Base-by-base conservation (phyloP, 2,329 filamentous ascomycete genomes). In the Aureobasidium sp. region DNA sequence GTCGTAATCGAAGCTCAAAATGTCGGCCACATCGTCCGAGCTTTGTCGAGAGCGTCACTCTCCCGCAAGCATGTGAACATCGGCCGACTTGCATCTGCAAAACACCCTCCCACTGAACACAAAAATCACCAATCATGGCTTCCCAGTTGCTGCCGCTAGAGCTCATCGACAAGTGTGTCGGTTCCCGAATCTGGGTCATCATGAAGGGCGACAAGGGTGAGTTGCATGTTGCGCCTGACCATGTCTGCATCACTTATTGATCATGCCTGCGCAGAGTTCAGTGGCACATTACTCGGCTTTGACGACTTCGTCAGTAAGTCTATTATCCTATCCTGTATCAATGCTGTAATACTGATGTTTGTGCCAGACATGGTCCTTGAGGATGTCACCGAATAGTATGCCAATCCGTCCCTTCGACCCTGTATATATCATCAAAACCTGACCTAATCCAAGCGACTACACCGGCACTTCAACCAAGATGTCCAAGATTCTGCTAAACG, bases 291-390 rank as follows among this genome's bases (percentile, higher is more conserved):
- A 29, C 84, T 96, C 61, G 94, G 94, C 2, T 99, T 99, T 71
- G 94, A 99, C 74, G 94, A 99, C 83, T 99, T 97, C 79, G 94
- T 99, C 83, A 99, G 92, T 97, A 82, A 80, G 93, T 96, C 48
- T 33, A 33, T 35, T 27, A 14, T 22, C 3, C 7, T 19, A 19
- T 6, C 14, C 24, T n/a, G 27, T 53, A 14, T n/a, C 69, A 56
- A 19, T 14, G n/a, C 12, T 19, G 22, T 17, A 53, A 24, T 59
- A 42, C 57, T 64, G 44, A 61, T 64, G 42, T 58, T 56, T 44
- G 17, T 24, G 29, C 29, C 68, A 97, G 93, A 99, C 77, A 99
- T 99, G 92, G 94, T 99, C 7, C 78, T 99, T 35, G 92, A 97
- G 73, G 91, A 99, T 68, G 94, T 97, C 65, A 97, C 91, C 37